phyloP scores from a whole-genome alignment of 73 alveolate genomes.

The Blepharisma stoltei region DNA sequence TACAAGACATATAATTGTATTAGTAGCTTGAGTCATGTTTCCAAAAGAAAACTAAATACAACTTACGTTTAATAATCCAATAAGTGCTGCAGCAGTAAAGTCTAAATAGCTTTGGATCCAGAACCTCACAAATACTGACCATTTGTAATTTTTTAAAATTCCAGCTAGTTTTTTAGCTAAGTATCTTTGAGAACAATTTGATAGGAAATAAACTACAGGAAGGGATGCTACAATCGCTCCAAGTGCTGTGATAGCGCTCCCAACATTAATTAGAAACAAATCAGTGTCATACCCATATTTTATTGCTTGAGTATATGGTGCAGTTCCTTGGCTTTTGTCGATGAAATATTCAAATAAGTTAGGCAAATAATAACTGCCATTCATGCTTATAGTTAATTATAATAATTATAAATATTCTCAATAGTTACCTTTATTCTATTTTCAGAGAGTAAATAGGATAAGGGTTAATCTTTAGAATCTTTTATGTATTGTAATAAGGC shows the following conservation, averaged over 20 bases:
- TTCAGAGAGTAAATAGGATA: too few species aligned
- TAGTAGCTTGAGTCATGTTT: not conserved
- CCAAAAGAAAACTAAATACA: not conserved
- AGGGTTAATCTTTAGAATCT: too few species aligned
- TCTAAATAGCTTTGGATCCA: not conserved
- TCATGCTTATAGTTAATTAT: too few species aligned
- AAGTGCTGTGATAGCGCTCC: not conserved
- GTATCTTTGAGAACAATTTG: not conserved
- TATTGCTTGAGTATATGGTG: not conserved
- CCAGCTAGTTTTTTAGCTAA: not conserved
- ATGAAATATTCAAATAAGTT: not conserved
- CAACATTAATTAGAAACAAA: not conserved
- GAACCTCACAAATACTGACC: not conserved
- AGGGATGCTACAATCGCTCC: not conserved
- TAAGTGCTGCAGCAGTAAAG: not conserved
- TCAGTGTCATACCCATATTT: not conserved
- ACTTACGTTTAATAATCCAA: not conserved
- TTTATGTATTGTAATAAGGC: too few species aligned
- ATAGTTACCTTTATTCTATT: too few species aligned
- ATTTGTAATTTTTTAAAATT: not conserved
- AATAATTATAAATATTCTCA: too few species aligned
- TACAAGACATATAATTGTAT: too few species aligned
- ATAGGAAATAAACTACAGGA: not conserved
- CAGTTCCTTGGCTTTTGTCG: not conserved
- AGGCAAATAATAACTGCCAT: not conserved